These are phyloP conservation scores for Diaporthe sp. DNA, from an alignment of 2,329 filamentous ascomycete genomes.

Conservation along the genomic window DNA sequence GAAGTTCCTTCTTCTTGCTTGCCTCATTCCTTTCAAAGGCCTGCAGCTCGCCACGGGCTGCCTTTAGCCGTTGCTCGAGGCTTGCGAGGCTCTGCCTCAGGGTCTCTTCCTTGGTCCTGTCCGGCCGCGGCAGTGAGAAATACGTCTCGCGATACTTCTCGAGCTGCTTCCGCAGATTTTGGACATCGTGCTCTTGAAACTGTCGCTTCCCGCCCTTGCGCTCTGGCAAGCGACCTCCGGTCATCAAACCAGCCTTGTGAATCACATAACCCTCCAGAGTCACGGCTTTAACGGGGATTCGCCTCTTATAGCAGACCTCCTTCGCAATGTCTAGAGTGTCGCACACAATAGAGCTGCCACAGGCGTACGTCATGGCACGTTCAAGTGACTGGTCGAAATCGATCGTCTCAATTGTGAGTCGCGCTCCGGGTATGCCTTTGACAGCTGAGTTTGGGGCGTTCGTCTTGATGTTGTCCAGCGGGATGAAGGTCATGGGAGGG, in stretches of 20 bases:
- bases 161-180: slow-evolving; percentile 83
- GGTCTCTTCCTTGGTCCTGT: slow-evolving; percentile 83
- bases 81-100: slow-evolving; percentile 85
- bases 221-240: slow-evolving; percentile 87
- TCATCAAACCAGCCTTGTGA: slow-evolving; percentile 96
- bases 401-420: slow-evolving; percentile 95
- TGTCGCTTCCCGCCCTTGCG: slow-evolving; percentile 82
- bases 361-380: slow-evolving; percentile 94
- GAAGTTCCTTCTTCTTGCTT: slow-evolving; percentile 86
- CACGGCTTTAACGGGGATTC: slow-evolving; percentile 92
- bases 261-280: slow-evolving; percentile 97
- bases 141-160: slow-evolving; percentile 85
- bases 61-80: slow-evolving; percentile 81
- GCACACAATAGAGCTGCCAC: slow-evolving; percentile 94
- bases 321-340: slow-evolving; percentile 90
- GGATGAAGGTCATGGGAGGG: slow-evolving; percentile 92
- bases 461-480: slow-evolving; percentile 97
- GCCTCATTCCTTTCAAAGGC: slow-evolving; percentile 86
- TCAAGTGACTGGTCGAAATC: slow-evolving; percentile 92
- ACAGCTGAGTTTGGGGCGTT: slow-evolving; percentile 90
- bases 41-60: slow-evolving; percentile 81
- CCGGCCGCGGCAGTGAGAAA: slow-evolving; percentile 82
- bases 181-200: slow-evolving; percentile 92
- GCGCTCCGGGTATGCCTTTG: slow-evolving; percentile 88
- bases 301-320: slow-evolving; percentile 87